phyloP scores from a whole-genome alignment of 2,329 filamentous ascomycete species.

The Diaporthe ilicicola region DNA sequence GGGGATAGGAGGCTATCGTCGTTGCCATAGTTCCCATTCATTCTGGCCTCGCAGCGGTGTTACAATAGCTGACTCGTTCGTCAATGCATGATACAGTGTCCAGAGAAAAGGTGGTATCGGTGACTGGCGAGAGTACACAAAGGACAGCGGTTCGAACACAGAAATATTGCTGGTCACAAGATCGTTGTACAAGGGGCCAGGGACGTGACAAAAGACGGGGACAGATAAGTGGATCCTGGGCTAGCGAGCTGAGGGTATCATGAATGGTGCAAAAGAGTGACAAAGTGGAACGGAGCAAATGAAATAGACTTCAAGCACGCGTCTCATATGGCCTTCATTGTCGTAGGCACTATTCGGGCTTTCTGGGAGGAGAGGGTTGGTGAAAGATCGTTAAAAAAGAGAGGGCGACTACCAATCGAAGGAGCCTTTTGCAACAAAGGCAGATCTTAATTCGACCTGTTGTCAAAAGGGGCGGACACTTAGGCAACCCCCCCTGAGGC shows the following conservation, averaged over 20 bases:
- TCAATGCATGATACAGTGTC: slow-evolving; percentile 32
- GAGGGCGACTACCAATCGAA: slow-evolving; percentile 3
- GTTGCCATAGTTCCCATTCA: slow-evolving; percentile 36
- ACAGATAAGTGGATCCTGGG: neutral
- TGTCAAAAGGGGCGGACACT: slow-evolving; percentile 21
- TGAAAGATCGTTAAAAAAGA: neutral
- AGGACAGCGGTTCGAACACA: neutral
- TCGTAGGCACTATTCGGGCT: neutral
- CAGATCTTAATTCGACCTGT: slow-evolving; percentile 21
- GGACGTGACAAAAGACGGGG: slow-evolving; percentile 15
- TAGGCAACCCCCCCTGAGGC: slow-evolving; percentile 16
- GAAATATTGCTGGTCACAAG: slow-evolving; percentile 9
- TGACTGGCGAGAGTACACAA: slow-evolving; percentile 5
- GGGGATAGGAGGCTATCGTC: slow-evolving; percentile 42
- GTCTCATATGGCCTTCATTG: slow-evolving; percentile 14
- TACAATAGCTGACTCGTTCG: neutral
- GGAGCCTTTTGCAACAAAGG: slow-evolving; percentile 10
- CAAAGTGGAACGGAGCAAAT: slow-evolving; percentile 19
- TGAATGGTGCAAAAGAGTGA: slow-evolving; percentile 27
- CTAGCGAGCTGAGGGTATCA: slow-evolving; percentile 27
- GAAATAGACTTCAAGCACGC: slow-evolving; percentile 12
- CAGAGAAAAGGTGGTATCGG: neutral
- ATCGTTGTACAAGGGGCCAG: slow-evolving; percentile 12
- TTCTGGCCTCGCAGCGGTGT: slow-evolving; percentile 25
- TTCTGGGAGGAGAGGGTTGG: neutral